Evolutionary conservation across 2,329 filamentous ascomycete genomes (phyloP), one percentile per base, ranked within the genome.

Genomic region (Arthrobotrys musiformis): DNA sequence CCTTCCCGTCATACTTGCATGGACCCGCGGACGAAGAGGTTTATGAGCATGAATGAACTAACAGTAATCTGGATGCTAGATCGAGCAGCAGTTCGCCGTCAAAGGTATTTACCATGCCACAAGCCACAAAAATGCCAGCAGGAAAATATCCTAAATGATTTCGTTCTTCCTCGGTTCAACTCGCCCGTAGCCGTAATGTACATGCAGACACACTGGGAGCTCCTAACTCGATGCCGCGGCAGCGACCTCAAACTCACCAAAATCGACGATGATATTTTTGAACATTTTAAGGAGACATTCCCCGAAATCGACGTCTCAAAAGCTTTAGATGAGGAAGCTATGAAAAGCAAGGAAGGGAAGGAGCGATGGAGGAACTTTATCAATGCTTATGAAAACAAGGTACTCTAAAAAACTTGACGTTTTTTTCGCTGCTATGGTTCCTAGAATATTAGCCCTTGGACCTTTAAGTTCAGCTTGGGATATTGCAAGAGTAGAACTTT

Each of bases 51-150:
- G n/a, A n/a, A 44, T 40, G 4, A 52, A 17, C 58, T 37, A 46
- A 33, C 26, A n/a, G 3, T 44, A 4, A 7, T 6, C 17, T 7
- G 58, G 46, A 44, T 44, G 80, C 24, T n/a, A 97, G 92, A 97
- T 99, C 83, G 95, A 99, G 88, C 97, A 97, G 88, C 95, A 98
- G 85, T 99, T 99, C 82, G 95, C 95, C 30, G 95, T 99, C 81
- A 98, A 98, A 87, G 92, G 92, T 93, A 82, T 52, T 82, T 63
- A 63, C 11, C 33, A 63, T 60, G 42, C 4, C n/a, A 17, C 22
- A 26, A 7, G n/a, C 26, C 28, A 40, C 24, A 26, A 35, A 40
- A 24, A 15, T 4, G 15, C 6, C 26, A 1, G 26, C 19, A 22
- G 37, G 4, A 30, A 11, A n/a, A 33, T 37, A 11, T 24, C 37